Conservation (phyloP, 2,329 filamentous ascomycete genomes). For the Fusarium sp. region DNA sequence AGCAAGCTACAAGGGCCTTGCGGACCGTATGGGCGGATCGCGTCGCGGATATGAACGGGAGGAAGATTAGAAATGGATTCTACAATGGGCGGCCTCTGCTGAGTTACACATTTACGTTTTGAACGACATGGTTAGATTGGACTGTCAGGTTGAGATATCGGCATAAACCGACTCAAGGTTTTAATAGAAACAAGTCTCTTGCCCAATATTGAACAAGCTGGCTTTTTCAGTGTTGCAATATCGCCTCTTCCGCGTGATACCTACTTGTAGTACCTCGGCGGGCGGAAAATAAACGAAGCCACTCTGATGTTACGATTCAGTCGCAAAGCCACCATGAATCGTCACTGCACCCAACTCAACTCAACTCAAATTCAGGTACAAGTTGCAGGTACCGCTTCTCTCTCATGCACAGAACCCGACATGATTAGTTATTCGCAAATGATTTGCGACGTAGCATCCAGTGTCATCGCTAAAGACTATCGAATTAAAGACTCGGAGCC, state of each 20-base stretch:
- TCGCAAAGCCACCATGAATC: neutral
- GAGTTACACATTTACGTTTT: neutral
- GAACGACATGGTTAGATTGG: neutral
- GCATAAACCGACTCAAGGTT: neutral
- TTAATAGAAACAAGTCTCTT: neutral
- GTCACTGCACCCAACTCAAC: neutral
- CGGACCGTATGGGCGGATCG: constrained; percentile 61
- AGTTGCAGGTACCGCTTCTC: neutral
- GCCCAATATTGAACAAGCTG: neutral
- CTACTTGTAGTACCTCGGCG: neutral
- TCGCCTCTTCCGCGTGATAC: neutral
- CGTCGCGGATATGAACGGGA: constrained; percentile 57
- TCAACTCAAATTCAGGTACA: neutral
- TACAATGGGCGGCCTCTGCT: neutral
- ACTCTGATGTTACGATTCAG: neutral
- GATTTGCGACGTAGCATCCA: neutral
- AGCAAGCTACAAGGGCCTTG: constrained; percentile 61
- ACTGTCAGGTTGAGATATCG: neutral
- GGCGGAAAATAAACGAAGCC: constrained; percentile 1
- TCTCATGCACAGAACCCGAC: neutral
- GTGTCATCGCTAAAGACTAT: constrained; percentile 2
- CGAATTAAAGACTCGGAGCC: constrained; percentile 5
- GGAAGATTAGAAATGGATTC: constrained; percentile 48
- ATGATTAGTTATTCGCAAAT: neutral
- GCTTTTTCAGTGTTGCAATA: neutral